Evolutionary conservation across 164 flowering plant genomes (phyloP).

Genomic region (Chimonanthus praecox): DNA sequence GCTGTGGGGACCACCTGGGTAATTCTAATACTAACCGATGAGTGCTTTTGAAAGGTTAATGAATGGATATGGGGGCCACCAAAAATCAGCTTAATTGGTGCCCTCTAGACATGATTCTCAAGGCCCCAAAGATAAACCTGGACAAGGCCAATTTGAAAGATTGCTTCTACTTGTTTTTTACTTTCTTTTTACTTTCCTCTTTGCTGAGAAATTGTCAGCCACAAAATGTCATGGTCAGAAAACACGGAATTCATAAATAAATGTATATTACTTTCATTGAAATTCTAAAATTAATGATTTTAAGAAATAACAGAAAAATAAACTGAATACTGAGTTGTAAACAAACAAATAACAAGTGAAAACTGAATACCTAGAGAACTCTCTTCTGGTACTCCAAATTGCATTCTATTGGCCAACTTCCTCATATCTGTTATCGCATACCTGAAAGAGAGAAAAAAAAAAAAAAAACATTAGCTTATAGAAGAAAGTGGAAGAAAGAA

Average conservation of each 20-base stretch:
- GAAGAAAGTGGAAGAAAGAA: not conserved
- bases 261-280: too few species aligned
- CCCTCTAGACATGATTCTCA: too few species aligned
- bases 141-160: too few species aligned
- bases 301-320: not conserved
- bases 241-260: not conserved
- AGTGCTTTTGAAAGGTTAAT: too few species aligned
- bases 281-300: too few species aligned
- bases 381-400: constrained; percentile 93
- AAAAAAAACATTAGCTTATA: not conserved
- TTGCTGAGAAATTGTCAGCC: not conserved
- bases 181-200: not conserved
- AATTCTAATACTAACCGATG: too few species aligned
- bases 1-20: too few species aligned
- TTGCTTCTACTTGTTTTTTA: too few species aligned
- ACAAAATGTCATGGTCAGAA: not conserved
- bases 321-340: not conserved
- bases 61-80: too few species aligned
- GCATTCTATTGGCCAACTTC: constrained; percentile 97
- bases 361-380: constrained; percentile 72
- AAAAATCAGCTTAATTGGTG: too few species aligned
- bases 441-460: constrained; percentile 28
- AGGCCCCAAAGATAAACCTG: too few species aligned
- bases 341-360: not conserved
- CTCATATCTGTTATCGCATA: constrained; percentile 96